Conservation (phyloP, 2,329 filamentous ascomycete genomes). For the Diplocarpon mali region DNA sequence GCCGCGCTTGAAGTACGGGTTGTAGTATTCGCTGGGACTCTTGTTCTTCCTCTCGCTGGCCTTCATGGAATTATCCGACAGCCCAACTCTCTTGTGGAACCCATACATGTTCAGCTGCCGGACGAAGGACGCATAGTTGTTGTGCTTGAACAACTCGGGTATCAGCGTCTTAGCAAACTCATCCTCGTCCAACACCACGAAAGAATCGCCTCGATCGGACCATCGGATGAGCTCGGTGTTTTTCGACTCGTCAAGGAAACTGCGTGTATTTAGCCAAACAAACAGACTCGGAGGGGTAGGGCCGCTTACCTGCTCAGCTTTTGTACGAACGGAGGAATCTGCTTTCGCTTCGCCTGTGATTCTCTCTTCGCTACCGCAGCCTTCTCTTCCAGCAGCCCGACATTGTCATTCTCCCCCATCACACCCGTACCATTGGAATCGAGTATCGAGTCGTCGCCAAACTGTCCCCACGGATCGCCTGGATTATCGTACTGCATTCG, state of each 20-base stretch:
- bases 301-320: constrained; percentile 80
- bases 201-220: constrained; percentile 94
- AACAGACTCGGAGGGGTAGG: constrained; percentile 16
- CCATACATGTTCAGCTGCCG: constrained; percentile 59
- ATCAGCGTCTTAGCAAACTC: constrained; percentile 68
- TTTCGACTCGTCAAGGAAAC: constrained; percentile 85
- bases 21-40: constrained; percentile 95
- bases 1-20: constrained; percentile 89
- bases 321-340: constrained; percentile 95
- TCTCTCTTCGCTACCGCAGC: constrained; percentile 78
- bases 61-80: constrained; percentile 96
- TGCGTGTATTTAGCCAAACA: constrained; percentile 31
- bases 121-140: constrained; percentile 69
- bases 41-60: constrained; percentile 96
- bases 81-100: constrained; percentile 61
- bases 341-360: constrained; percentile 79
- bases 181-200: constrained; percentile 93
- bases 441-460: constrained; percentile 29
- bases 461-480: constrained; percentile 30
- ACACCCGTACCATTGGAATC: constrained; percentile 29
- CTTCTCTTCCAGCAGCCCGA: constrained; percentile 69
- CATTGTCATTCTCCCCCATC: constrained; percentile 52
- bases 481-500: constrained; percentile 20
- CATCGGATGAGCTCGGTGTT: constrained; percentile 93
- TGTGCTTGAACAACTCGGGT: constrained; percentile 68